Conservation (phyloP, 768 basidiomycete genomes). For the Calocera viscosa region DNA sequence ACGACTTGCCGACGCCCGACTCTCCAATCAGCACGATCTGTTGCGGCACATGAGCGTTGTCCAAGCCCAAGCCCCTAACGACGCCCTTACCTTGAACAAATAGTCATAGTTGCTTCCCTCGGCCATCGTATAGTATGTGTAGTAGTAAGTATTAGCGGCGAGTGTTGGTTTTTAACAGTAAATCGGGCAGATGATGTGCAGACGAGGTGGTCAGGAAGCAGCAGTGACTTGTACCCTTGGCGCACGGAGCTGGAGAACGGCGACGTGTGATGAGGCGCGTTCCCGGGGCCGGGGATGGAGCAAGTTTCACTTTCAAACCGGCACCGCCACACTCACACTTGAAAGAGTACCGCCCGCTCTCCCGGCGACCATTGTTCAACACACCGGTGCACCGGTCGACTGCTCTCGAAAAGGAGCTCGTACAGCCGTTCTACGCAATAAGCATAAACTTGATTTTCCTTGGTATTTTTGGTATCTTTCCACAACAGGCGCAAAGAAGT, state of each 20-base stretch:
- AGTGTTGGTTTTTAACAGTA: not conserved
- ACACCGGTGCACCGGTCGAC: not conserved
- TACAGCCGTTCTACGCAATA: not conserved
- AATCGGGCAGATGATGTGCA: too few species aligned
- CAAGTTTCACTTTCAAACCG: conserved; percentile 5
- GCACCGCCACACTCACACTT: too few species aligned
- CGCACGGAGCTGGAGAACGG: not conserved
- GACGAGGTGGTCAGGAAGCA: not conserved
- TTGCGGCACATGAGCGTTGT: not conserved
- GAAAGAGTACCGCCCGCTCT: not conserved
- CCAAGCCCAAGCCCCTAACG: not conserved
- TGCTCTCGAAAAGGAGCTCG: not conserved
- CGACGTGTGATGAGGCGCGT: not conserved
- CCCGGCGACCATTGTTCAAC: not conserved
- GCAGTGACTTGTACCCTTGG: not conserved
- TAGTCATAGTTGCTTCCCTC: conserved; percentile 96
- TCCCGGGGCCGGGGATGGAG: not conserved
- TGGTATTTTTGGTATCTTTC: not conserved
- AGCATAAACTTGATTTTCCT: not conserved
- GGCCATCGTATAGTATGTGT: conserved; percentile 40
- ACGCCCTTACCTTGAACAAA: conserved; percentile 80
- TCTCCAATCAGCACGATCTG: conserved; percentile 98
- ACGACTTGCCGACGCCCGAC: conserved; percentile 99
- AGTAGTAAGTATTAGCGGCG: not conserved
- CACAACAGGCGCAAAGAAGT: not conserved